Percentiles rank a stretch among this genome's conserved stretches.
Evolutionary conservation across 1,139 yeast genomes (phyloP).

Genomic region (Torulaspora pretoriensis): DNA sequence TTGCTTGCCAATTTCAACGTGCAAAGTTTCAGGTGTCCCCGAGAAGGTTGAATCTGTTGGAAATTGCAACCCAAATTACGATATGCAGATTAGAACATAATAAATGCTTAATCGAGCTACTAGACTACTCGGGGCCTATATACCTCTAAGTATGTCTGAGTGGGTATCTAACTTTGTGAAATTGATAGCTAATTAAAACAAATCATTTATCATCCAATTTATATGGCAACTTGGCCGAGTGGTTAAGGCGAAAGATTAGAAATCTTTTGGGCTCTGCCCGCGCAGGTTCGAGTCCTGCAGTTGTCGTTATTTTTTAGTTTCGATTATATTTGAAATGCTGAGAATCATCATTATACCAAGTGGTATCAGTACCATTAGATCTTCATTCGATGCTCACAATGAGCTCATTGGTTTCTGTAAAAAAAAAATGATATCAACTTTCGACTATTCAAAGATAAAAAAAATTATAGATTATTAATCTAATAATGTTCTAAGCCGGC

Average conservation of each 20-base stretch:
- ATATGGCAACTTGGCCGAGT: slow-evolving; percentile 48
- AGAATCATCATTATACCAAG: not conserved
- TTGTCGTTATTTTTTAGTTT: slow-evolving; percentile 31
- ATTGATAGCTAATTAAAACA: too few relatives aligned
- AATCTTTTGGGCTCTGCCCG: slow-evolving; percentile 47
- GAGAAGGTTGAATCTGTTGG: too few relatives aligned
- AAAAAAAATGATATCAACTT: not conserved
- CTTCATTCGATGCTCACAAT: not conserved
- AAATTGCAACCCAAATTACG: too few relatives aligned
- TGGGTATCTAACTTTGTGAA: too few relatives aligned
- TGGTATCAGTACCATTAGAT: not conserved
- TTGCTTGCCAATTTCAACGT: too few relatives aligned
- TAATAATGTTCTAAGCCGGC: slow-evolving; percentile 12
- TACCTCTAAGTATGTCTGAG: too few relatives aligned
- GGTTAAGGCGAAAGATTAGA: slow-evolving; percentile 54
- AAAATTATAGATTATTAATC: not conserved
- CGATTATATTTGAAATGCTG: too few relatives aligned
- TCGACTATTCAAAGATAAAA: not conserved
- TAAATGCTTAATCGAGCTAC: too few relatives aligned
- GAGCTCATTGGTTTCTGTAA: too few relatives aligned
- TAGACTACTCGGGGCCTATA: too few relatives aligned
- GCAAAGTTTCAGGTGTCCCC: too few relatives aligned
- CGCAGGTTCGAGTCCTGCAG: slow-evolving; percentile 41
- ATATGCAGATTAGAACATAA: too few relatives aligned
- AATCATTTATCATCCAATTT: slow-evolving; percentile 2